Conservation (phyloP, 2,329 filamentous ascomycete genomes). For the Cercospora berteroae region DNA sequence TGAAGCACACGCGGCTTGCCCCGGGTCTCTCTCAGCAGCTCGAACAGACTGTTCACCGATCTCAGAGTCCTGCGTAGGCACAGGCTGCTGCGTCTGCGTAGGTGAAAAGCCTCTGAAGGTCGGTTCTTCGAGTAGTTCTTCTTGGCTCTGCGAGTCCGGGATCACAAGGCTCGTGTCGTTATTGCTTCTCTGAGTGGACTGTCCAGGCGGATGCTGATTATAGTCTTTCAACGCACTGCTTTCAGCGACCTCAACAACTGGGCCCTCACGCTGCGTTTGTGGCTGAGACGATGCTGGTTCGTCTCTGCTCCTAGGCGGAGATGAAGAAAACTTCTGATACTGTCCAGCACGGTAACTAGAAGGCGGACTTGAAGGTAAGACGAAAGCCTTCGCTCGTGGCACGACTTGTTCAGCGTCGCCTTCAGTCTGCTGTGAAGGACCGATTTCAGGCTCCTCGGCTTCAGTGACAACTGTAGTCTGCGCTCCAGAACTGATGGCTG, state of each 20-base stretch:
- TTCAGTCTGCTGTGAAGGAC: constrained; percentile 25
- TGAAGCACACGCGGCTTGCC: background rate
- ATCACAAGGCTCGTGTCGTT: constrained; percentile 19
- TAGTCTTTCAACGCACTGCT: background rate
- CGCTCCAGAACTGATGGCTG: background rate
- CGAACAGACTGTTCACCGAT: background rate
- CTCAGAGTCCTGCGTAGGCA: background rate
- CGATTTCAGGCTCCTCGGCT: constrained; percentile 28
- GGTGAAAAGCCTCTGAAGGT: constrained; percentile 19
- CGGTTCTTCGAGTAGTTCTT: constrained; percentile 4
- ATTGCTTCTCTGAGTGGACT: constrained; percentile 21
- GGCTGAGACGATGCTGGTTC: background rate
- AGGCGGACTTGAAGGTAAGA: constrained; percentile 25
- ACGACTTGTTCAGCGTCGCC: background rate
- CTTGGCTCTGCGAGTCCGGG: constrained; percentile 29
- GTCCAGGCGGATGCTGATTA: background rate
- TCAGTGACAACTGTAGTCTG: background rate
- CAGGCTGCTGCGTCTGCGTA: background rate
- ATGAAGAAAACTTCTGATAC: constrained; percentile 24
- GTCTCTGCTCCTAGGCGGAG: background rate
- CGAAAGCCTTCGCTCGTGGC: background rate
- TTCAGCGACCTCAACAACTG: background rate
- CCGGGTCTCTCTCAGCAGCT: background rate
- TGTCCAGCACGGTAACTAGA: constrained; percentile 31
- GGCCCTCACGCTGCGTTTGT: background rate